These are phyloP conservation scores for Acacia concinna DNA, from an alignment of 331 rosid genomes.

Conservation along the genomic window DNA sequence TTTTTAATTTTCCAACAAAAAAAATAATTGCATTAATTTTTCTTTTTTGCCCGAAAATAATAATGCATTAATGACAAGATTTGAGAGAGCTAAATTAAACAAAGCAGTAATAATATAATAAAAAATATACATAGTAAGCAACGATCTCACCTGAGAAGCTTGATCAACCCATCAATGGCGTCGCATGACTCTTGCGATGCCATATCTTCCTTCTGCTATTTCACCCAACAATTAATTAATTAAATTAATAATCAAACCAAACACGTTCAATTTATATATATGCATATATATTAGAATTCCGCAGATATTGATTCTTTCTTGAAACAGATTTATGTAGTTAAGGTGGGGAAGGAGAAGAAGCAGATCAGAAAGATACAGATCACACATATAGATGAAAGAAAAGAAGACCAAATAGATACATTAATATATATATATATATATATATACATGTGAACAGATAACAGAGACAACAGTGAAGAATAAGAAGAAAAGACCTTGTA, in stretches of 20 bases:
- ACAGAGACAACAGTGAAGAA: neutral
- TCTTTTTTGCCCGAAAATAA: too few relatives aligned
- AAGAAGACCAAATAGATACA: neutral
- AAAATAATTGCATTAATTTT: too few relatives aligned
- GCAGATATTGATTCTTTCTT: neutral
- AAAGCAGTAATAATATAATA: neutral
- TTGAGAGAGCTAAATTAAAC: neutral
- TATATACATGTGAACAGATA: neutral
- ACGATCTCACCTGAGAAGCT: slow-evolving; percentile 57
- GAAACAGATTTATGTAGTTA: neutral
- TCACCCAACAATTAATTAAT: neutral
- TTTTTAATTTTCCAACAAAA: neutral
- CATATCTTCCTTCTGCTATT: slow-evolving; percentile 54
- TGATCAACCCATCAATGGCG: slow-evolving; percentile 61
- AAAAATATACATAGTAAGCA: neutral
- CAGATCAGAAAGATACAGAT: neutral
- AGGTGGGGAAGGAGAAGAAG: neutral
- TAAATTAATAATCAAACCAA: neutral
- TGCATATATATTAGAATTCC: neutral
- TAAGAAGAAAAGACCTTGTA: neutral
- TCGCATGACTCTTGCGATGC: slow-evolving; percentile 45
- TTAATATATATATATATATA: neutral
- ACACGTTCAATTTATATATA: neutral
- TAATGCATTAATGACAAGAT: too few relatives aligned
- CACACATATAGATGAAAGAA: neutral